Evolutionary conservation across 2,329 filamentous ascomycete species (phyloP).

Genomic region (Curvularia sp.): DNA sequence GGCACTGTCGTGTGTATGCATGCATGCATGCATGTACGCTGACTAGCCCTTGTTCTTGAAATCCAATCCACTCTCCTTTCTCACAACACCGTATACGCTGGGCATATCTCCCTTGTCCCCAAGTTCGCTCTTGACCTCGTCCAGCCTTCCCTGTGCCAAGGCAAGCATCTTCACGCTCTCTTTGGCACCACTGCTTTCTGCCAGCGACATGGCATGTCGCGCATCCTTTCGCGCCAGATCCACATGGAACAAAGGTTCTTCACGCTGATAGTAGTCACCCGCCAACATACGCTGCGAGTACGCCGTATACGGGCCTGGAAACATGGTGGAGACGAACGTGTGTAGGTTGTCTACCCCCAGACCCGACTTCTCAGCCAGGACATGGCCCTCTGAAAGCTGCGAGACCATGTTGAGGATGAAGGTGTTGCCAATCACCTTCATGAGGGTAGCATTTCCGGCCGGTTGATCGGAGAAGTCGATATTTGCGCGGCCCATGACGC

Average conservation of each 20-base stretch:
- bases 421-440: constrained; percentile 87
- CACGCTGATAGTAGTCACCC: constrained; percentile 78
- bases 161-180: constrained; percentile 69
- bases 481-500: constrained; percentile 72
- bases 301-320: constrained; percentile 75
- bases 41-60: constrained; percentile 63
- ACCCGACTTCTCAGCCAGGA: constrained; percentile 80
- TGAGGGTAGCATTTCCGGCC: constrained; percentile 70
- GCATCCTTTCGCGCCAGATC: constrained; percentile 85
- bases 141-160: constrained; percentile 71
- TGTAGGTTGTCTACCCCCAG: constrained; percentile 75
- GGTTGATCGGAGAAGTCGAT: constrained; percentile 76
- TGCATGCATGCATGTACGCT: background rate
- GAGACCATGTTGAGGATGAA: constrained; percentile 86
- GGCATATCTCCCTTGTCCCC: constrained; percentile 80
- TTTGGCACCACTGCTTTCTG: constrained; percentile 62
- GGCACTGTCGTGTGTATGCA: background rate
- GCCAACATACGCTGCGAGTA: constrained; percentile 77
- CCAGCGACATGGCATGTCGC: constrained; percentile 74
- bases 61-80: constrained; percentile 74
- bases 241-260: constrained; percentile 82
- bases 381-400: constrained; percentile 77
- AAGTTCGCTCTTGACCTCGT: constrained; percentile 70
- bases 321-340: constrained; percentile 73
- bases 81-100: constrained; percentile 80